Evolutionary conservation across 495 filamentous ascomycete genomes (phyloP).

Genomic region (Xylaria nigripes): DNA sequence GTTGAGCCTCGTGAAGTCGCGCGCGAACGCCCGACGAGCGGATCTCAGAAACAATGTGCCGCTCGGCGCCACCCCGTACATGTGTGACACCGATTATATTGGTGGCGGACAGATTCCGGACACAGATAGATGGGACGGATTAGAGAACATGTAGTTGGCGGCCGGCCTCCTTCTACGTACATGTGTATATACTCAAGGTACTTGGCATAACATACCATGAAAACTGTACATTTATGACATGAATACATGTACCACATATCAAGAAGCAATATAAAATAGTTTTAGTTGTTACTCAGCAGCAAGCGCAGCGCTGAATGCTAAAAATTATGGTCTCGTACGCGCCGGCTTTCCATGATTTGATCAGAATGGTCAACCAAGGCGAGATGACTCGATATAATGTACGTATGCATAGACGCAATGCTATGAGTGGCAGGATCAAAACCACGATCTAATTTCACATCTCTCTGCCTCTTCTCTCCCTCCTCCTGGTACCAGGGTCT

Average conservation of each 20-base stretch:
- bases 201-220: neutral
- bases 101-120: conserved; percentile 9
- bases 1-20: conserved; percentile 29
- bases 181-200: conserved; percentile 8
- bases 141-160: neutral
- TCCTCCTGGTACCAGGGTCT: too few relatives aligned
- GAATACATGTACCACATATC: conserved; percentile 1
- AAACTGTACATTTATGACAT: conserved; percentile 12
- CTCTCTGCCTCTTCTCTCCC: too few relatives aligned
- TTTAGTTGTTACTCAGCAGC: neutral
- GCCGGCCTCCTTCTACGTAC: neutral
- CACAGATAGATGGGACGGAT: neutral
- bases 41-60: conserved; percentile 15
- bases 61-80: conserved; percentile 14
- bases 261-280: neutral
- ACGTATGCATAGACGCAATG: too few relatives aligned
- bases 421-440: too few relatives aligned
- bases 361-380: too few relatives aligned
- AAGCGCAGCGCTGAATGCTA: too few relatives aligned
- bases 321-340: too few relatives aligned
- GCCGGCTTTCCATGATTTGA: too few relatives aligned
- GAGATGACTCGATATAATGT: too few relatives aligned
- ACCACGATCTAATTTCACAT: too few relatives aligned
- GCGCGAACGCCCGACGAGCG: conserved; percentile 11
- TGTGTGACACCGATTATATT: conserved; percentile 13